phyloP scores from a whole-genome alignment of 495 filamentous ascomycete species.

The Clohesyomyces aquaticus region DNA sequence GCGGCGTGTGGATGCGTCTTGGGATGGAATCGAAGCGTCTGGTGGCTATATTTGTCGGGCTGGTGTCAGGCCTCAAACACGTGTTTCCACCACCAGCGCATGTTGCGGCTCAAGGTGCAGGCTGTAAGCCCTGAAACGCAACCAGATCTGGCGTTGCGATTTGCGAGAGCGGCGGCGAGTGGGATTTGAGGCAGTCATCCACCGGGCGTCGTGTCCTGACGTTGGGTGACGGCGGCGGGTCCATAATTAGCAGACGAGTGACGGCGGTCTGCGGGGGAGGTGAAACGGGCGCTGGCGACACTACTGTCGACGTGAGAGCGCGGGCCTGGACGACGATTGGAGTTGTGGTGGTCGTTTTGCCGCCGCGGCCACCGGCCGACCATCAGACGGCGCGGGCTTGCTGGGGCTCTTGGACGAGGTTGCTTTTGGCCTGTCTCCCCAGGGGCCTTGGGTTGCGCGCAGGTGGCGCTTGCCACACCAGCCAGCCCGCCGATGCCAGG shows the following conservation, averaged over 20 bases:
- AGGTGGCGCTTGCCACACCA: not conserved
- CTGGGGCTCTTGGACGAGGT: too few relatives aligned
- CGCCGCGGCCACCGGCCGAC: not conserved
- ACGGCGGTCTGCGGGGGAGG: not conserved
- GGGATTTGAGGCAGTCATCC: not conserved
- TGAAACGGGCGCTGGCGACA: conserved; percentile 2
- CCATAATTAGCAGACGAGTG: not conserved
- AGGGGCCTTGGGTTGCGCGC: not conserved
- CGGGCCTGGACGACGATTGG: not conserved
- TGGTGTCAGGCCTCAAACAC: conserved; percentile 2
- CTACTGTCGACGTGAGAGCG: not conserved
- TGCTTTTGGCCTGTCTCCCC: not conserved
- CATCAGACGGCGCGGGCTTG: too few relatives aligned
- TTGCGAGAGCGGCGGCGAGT: not conserved
- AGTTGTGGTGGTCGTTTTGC: not conserved
- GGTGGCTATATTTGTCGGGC: conserved; percentile 5
- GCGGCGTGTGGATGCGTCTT: not conserved
- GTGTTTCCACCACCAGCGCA: conserved; percentile 4
- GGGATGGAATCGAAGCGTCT: not conserved
- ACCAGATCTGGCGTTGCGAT: not conserved
- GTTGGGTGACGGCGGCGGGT: not conserved
- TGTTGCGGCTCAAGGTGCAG: conserved; percentile 21
- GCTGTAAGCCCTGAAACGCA: conserved; percentile 14
- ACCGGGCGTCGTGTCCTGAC: not conserved
- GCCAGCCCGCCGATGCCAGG: not conserved